Conservation (phyloP, 1,139 yeast genomes). For the Diutina neorugosa region DNA sequence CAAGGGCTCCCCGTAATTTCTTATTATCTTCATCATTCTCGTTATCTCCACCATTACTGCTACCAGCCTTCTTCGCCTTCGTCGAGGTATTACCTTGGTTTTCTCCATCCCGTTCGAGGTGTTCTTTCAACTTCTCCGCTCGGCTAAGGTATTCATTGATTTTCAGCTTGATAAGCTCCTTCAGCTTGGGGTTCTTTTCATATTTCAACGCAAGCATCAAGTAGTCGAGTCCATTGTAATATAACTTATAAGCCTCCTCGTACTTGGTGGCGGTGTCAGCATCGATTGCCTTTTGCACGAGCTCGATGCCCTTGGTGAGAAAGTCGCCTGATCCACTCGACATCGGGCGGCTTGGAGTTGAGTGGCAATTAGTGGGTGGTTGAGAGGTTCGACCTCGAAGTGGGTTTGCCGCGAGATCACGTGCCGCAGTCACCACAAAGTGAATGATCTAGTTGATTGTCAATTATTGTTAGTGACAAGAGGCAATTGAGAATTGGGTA, state of each 20-base stretch:
- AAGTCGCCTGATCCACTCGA: slow-evolving; percentile 38
- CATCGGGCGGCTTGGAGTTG: not conserved
- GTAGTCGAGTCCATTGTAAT: slow-evolving; percentile 89
- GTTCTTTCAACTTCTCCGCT: slow-evolving; percentile 91
- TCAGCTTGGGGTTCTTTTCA: slow-evolving; percentile 83
- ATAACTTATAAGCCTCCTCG: slow-evolving; percentile 88
- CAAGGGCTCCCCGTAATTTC: slow-evolving; percentile 80
- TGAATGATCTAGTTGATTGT: too few relatives aligned
- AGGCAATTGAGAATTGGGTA: too few relatives aligned
- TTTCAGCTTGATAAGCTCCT: slow-evolving; percentile 79
- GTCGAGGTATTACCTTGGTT: slow-evolving; percentile 30
- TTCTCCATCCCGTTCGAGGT: slow-evolving; percentile 49
- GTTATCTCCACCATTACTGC: slow-evolving; percentile 6
- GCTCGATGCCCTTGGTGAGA: slow-evolving; percentile 82
- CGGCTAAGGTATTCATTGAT: slow-evolving; percentile 85
- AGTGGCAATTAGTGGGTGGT: not conserved
- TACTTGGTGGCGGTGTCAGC: slow-evolving; percentile 86
- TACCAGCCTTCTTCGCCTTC: slow-evolving; percentile 8
- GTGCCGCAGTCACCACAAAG: not conserved
- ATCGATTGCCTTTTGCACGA: slow-evolving; percentile 90
- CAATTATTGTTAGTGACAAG: too few relatives aligned
- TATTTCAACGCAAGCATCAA: slow-evolving; percentile 92
- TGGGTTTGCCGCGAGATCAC: not conserved
- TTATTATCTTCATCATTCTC: slow-evolving; percentile 71
- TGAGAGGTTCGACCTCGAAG: not conserved